Evolutionary conservation across 164 flowering plant species (phyloP).

Genomic region (Saururus chinensis): DNA sequence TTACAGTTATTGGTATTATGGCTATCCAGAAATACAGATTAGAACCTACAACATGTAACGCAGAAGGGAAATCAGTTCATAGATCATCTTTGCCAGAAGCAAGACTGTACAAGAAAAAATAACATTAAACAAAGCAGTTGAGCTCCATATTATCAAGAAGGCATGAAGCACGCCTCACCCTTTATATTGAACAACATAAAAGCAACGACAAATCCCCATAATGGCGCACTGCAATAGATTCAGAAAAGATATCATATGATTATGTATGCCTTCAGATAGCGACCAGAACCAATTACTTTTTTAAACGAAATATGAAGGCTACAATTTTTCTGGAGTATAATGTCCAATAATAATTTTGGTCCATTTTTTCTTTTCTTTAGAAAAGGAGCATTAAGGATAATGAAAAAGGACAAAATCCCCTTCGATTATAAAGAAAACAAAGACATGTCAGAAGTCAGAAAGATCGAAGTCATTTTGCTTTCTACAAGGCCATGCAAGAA

Average conservation of each 20-base stretch:
- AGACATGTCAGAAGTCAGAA: too few relatives aligned
- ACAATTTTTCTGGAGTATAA: neutral
- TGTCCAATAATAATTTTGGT: neutral
- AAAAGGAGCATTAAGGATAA: neutral
- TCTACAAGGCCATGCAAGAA: too few relatives aligned
- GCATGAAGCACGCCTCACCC: slow-evolving; percentile 29
- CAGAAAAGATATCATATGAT: slow-evolving; percentile 2
- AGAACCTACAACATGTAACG: slow-evolving; percentile 50
- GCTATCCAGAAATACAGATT: slow-evolving; percentile 99
- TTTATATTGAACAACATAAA: slow-evolving; percentile 90
- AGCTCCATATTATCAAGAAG: neutral
- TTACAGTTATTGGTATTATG: slow-evolving; percentile 74
- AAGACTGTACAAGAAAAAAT: neutral
- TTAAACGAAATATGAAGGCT: too few relatives aligned
- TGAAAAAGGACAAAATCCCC: neutral
- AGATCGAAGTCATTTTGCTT: too few relatives aligned
- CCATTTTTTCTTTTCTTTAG: neutral
- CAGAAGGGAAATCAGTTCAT: neutral
- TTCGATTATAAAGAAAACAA: too few relatives aligned
- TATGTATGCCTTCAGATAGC: neutral
- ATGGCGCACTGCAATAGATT: slow-evolving; percentile 65
- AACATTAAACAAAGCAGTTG: neutral
- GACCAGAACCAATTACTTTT: too few relatives aligned
- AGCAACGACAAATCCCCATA: slow-evolving; percentile 96
- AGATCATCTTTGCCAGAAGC: neutral